phyloP scores from a whole-genome alignment of 108 stramenopile genomes.

The Cyclotella atomus region DNA sequence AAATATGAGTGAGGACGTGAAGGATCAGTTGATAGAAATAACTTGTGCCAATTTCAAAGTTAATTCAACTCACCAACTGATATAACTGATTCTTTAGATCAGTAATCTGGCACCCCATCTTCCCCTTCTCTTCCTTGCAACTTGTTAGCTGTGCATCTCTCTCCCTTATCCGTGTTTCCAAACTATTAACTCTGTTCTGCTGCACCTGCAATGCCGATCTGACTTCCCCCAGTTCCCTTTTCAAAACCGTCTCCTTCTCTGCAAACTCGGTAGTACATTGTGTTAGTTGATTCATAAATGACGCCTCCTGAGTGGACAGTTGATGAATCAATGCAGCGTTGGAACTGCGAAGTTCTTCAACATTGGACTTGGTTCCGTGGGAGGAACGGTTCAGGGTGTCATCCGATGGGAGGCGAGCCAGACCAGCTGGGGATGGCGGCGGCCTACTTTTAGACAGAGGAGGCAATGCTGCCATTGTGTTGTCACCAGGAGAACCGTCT shows the following conservation, averaged over 20 bases:
- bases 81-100: constrained; percentile 79
- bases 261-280: constrained; percentile 26
- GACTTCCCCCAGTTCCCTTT: constrained; percentile 14
- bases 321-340: constrained; percentile 20
- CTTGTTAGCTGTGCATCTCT: constrained; percentile 59
- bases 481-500: constrained; percentile 16
- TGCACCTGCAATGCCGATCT: constrained; percentile 1
- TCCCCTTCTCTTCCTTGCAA: constrained; percentile 67
- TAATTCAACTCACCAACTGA: constrained; percentile 44
- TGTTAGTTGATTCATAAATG: constrained; percentile 28
- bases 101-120: constrained; percentile 60
- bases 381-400: constrained; percentile 33
- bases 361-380: constrained; percentile 1
- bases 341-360: constrained; percentile 13
- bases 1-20: background rate
- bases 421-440: background rate
- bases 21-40: background rate
- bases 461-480: background rate
- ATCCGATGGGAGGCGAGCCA: constrained; percentile 15
- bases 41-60: background rate
- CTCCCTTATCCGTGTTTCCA: constrained; percentile 55
- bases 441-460: background rate
- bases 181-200: constrained; percentile 24
- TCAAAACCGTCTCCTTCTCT: constrained; percentile 9
- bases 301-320: constrained; percentile 29